phyloP scores from a whole-genome alignment of 306 rosid genomes.

The Trifolium dubium region DNA sequence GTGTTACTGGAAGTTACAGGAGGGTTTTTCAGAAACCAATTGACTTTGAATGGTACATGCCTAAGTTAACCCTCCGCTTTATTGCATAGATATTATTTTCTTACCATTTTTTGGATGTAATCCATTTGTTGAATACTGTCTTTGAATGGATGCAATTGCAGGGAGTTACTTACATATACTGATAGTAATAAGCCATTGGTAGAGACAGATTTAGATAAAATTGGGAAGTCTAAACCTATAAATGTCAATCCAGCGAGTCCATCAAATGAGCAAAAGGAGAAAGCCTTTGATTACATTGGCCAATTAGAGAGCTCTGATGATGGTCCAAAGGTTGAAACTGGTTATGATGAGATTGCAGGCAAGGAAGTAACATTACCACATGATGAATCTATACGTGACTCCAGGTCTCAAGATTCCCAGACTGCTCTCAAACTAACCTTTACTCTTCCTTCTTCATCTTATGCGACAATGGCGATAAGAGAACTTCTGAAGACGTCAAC shows the following conservation, averaged over 20 bases:
- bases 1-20: constrained; percentile 88
- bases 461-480: constrained; percentile 97
- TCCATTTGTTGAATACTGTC: constrained; percentile 27
- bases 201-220: constrained; percentile 80
- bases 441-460: constrained; percentile 90
- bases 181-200: constrained; percentile 71
- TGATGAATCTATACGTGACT: constrained; percentile 41
- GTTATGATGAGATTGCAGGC: constrained; percentile 38
- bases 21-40: constrained; percentile 82
- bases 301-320: constrained; percentile 49
- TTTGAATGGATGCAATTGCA: constrained; percentile 47
- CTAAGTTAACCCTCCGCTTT: constrained; percentile 15
- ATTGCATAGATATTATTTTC: constrained; percentile 8
- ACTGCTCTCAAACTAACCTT: constrained; percentile 83
- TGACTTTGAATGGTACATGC: constrained; percentile 78
- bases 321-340: constrained; percentile 41
- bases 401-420: constrained; percentile 63
- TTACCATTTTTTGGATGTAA: not conserved
- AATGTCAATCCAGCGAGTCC: constrained; percentile 40
- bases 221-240: constrained; percentile 52
- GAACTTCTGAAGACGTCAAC: constrained; percentile 96
- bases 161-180: constrained; percentile 76
- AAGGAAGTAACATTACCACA: constrained; percentile 44
- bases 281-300: constrained; percentile 37
- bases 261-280: constrained; percentile 48